Base-by-base conservation (phyloP, 2,329 filamentous ascomycete genomes). In the Beauveria australis region DNA sequence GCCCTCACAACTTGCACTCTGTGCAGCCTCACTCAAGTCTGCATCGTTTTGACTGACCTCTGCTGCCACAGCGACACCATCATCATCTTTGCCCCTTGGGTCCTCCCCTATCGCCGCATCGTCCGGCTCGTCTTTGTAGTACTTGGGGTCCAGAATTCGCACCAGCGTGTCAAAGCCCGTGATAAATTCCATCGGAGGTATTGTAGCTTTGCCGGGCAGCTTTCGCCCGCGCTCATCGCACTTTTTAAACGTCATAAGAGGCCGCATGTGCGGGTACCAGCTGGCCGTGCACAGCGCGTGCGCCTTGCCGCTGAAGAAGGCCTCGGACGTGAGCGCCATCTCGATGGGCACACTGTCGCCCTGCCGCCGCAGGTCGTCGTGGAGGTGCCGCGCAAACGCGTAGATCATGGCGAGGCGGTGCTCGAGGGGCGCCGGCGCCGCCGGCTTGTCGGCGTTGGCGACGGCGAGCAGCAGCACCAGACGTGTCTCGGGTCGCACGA, bases 101-200 rank as follows among this genome's bases (percentile, higher is more conserved):
- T 65, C 55, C 52, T 57, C 9, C 51, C 12, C 16, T 7, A 37
- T 48, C 1, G 9, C 53, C 18, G 9, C 41, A 16, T n/a, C 14
- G 22, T 51, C 47, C 19, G 44, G 14, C 3, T 59, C 28, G 6
- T 47, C 61, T 24, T 59, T 70, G 68, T 91, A 91, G 73, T 93
- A 93, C 70, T 88, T 89, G 0, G 87, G 81, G 53, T 89, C 78
- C 59, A 89, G 83, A 57, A 62, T 84, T 22, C 89, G 82, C 18
- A 88, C 83, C 7, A 92, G 74, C 0, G 89, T 93, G 67, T 93
- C 89, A 69, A 85, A 93, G 30, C 90, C 90, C 1, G 85, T 82
- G 2, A 92, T 80, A 67, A 89, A 89, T 4, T 89, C 75, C 67
- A 91, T 88, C 58, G 80, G 75, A 8, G 71, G 68, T 10, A 68